Evolutionary conservation across 2,329 filamentous ascomycete genomes (phyloP), one percentile per base, ranked within the genome.

Genomic region (Zopfia rhizophila): DNA sequence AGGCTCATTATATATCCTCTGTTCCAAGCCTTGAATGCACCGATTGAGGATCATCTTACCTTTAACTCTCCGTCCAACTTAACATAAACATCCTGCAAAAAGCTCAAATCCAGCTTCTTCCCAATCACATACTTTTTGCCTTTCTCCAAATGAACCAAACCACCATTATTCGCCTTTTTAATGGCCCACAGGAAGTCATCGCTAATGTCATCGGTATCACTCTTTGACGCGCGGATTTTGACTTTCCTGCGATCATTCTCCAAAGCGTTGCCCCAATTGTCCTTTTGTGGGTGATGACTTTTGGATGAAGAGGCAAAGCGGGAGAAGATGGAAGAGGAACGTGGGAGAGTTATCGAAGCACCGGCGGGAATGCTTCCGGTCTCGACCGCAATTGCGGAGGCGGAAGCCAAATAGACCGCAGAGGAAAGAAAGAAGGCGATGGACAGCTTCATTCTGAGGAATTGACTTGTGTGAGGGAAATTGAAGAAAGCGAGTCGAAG

Each of bases 51-150:
- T 10, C n/a, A 14, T 19, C 40, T 30, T 56, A 75, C 73, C 65
- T 77, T 73, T 7, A 66, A 18, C 59, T 83, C 80, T 21, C 83
- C 83, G 45, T 85, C 82, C 27, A 85, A 73, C 40, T 78, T 79
- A 18, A 86, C 72, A 14, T 85, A 80, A 1, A 86, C 72, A 41
- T 85, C 74, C 38, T 84, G 70, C 42, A 85, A 66, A 49, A 83
- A 84, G 6, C 76, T 84, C 49, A 85, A 63, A 51, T 85, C 81
- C 10, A 85, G 69, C 45, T 80, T 82, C 66, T 79, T 82, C 43
- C 81, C 82, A 53, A 85, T 83, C 14, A 85, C 68, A 58, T 80
- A 85, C 1, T 74, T 81, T 60, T 82, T 69, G 3, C 76, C 77
- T 56, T 79, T 78, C 22, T 81, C 71, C 1, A 85, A 65, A 28